Evolutionary conservation across 1,284 basidiomycete species (phyloP), one percentile per base, ranked within the genome.

Genomic region (Irpex rosettiformis): DNA sequence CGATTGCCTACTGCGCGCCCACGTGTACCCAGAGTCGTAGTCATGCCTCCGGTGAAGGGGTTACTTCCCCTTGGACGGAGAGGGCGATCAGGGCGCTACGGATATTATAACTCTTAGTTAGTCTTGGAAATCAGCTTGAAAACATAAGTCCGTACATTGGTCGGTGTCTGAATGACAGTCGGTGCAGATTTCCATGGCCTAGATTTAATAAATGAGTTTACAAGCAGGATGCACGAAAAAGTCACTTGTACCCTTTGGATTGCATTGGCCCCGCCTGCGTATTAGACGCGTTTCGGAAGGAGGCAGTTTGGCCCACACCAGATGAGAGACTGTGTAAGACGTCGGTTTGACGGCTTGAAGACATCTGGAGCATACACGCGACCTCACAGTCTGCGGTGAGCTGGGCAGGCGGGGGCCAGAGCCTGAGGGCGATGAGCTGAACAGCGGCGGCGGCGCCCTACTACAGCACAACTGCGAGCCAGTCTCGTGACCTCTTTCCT

Each of bases 401-500:
- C 33, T 37, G 33, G n/a, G 16, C 33, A 16, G 16, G 4, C 33
- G 33, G 33, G 11, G 33, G 33, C 33, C 33, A 16, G 33, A 16
- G 33, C 33, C 33, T 37, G 33, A 11, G 33, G 33, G 4, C 33
- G 33, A 37, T 37, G 33, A 37, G 33, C 11, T 37, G 33, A 37
- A 37, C 33, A 37, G 33, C 33, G 33, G 33, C 33, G 33, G 33
- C 33, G 33, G n/a, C n/a, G n/a, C n/a, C 33, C 16, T 16, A 37
- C 33, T 11, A 37, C 33, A 16, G 33, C 33, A 24, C 43, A 24
- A 24, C 16, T 25, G 49, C 49, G 21, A 27, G 49, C 13, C 21
- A 24, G 49, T 52, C 49, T 52, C 49, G 49, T 52, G 49, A 52
- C 49, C 49, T 52, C 4, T 52, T 52, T 3, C 49, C 27, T 24